phyloP scores from a whole-genome alignment of 208 protist species.

The Acanthamoeba castellanii region DNA sequence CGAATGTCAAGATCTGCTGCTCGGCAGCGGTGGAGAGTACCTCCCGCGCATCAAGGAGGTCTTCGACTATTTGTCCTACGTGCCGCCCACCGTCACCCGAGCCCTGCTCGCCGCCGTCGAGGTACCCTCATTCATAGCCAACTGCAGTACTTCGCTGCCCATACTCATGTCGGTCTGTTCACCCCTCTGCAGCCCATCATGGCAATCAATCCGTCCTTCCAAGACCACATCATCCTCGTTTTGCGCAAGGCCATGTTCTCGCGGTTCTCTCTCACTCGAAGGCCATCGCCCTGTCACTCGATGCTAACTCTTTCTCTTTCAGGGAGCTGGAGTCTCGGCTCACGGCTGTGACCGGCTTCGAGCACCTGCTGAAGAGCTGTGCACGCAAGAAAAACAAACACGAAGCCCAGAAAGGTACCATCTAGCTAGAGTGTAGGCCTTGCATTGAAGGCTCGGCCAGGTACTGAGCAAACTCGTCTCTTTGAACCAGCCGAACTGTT shows the following conservation, averaged over 20 bases:
- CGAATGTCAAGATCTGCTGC: constrained; percentile 59
- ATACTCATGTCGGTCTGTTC: background rate
- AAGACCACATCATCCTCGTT: constrained; percentile 73
- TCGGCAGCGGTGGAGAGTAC: constrained; percentile 62
- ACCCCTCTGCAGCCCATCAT: constrained; percentile 44
- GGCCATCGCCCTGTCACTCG: too few species aligned
- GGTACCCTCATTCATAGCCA: background rate
- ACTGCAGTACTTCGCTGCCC: background rate
- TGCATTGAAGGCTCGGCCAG: too few species aligned
- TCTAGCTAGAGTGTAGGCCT: background rate
- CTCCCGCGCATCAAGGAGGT: constrained; percentile 68
- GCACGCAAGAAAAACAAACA: constrained; percentile 18
- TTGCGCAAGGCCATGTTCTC: constrained; percentile 69
- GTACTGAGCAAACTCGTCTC: background rate
- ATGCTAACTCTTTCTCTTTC: background rate
- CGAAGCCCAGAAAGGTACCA: constrained; percentile 22
- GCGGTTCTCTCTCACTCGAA: background rate
- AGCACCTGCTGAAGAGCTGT: constrained; percentile 54
- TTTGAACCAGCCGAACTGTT: constrained; percentile 6
- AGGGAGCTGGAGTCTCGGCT: constrained; percentile 66
- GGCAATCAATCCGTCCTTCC: constrained; percentile 65
- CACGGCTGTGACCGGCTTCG: constrained; percentile 61
- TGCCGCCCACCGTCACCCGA: constrained; percentile 55
- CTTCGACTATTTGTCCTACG: constrained; percentile 72
- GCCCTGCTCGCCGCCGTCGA: constrained; percentile 58